These are phyloP conservation scores for Ophiorrhiza pumila DNA, from an alignment of 257 asterid species.

Conservation along the genomic window DNA sequence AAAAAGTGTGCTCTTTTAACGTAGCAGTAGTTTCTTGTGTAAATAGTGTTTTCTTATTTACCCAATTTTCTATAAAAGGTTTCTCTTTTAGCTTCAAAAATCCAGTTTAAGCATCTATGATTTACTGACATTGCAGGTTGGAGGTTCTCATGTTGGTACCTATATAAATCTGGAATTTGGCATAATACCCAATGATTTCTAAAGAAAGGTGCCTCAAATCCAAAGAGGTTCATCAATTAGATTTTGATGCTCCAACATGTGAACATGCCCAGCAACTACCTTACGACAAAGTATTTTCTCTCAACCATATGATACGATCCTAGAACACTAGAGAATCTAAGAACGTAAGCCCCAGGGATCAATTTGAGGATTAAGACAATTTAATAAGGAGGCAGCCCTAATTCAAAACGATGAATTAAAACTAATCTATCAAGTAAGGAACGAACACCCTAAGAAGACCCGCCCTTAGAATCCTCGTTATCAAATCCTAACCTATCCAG, in stretches of 20 bases:
- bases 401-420: too few species aligned
- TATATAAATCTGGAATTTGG: constrained; percentile 95
- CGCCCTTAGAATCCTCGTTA: too few species aligned
- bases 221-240: constrained; percentile 88
- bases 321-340: too few species aligned
- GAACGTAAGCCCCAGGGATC: too few species aligned
- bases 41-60: not conserved
- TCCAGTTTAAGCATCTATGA: not conserved
- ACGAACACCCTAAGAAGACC: too few species aligned
- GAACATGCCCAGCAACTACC: constrained; percentile 84
- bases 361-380: too few species aligned
- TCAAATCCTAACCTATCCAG: too few species aligned
- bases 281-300: constrained; percentile 74
- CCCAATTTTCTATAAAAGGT: not conserved
- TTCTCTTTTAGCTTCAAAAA: not conserved
- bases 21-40: not conserved
- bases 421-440: too few species aligned
- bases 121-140: constrained; percentile 49
- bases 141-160: constrained; percentile 94
- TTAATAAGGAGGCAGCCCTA: too few species aligned
- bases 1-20: not conserved
- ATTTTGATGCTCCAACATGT: constrained; percentile 99
- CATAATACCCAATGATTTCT: constrained; percentile 86
- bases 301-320: too few species aligned
- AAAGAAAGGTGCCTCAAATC: constrained; percentile 62